Base-by-base conservation (phyloP, 2,329 filamentous ascomycete species). In the Zymoseptoria pseudotritici region DNA sequence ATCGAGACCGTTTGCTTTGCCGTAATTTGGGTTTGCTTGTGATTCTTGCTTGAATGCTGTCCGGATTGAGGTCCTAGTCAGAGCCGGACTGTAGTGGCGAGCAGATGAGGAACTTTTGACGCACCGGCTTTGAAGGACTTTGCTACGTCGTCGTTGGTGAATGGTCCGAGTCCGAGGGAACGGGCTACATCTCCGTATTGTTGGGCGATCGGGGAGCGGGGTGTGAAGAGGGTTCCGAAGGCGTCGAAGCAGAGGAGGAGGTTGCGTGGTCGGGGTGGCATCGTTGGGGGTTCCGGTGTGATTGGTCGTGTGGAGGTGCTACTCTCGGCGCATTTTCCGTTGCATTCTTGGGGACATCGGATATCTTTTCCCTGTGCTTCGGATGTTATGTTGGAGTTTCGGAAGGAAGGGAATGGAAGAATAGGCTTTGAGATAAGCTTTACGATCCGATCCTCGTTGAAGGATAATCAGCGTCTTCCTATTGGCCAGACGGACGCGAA, bases 201-300 rank as follows among this genome's bases (percentile, higher is more conserved):
- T 56, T 75, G 69, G 4, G 77, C 74, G 7, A 87, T 78, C 1
- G 82, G 73, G 9, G 68, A 66, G 54, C 74, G 79, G 0, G 84
- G 83, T 10, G 71, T 74, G 71, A 85, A 86, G 2, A 88, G 74
- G 0, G 85, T 88, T n/a, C 82, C 83, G 65, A 86, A 87, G 4
- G 84, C 85, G 69, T 88, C 85, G 57, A 87, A 82, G 61, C 82
- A 84, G 1, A 87, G 70, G 0, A 87, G 72, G 1, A 87, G 75
- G 61, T 83, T 82, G 19, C 67, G 29, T 5, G 59, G 53, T 53
- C 13, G 22, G 36, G 53, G 52, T 36, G 65, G 55, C 64, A 66
- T 66, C 2, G 9, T 26, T 21, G 4, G 9, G n/a, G 8, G n/a
- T 2, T 11, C 5, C 86, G 89, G 83, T 87, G 89, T 80, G 77